Evolutionary conservation across 2,329 filamentous ascomycete species (phyloP), one percentile per base, ranked within the genome.

Genomic region (Delphinella strobiligena): DNA sequence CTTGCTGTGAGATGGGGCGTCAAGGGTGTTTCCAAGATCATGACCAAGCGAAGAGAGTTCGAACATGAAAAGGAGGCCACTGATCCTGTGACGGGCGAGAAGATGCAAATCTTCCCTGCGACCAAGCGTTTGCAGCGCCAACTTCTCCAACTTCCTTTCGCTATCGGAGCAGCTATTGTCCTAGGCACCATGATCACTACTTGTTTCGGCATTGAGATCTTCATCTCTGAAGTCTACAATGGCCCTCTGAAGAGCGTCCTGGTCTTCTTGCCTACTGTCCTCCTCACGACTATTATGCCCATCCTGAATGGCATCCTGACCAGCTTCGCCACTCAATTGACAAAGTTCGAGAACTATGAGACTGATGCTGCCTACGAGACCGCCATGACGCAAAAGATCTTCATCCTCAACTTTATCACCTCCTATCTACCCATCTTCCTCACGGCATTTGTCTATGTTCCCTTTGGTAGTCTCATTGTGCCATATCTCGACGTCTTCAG

Each of bases 361-460:
- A 96, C 86, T 0, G 74, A 82, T 42, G 85, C 88, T 48, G 80
- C 79, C 11, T 82, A 94, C 52, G 78, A 93, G 44, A 76, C 82
- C 15, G 82, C 88, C 2, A 74, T 94, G 55, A 85, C 91, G 0
- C 79, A 84, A 43, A 98, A 98, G 67, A 82, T 93, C 24, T 96
- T 98, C 54, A 78, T 96, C 11, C 75, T 96, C 54, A 93, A 95
- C 66, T 94, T 95, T 62, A 89, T 96, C 61, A 93, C 87, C 4
- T 93, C 88, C 0, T 96, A 95, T 58, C 77, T 93, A 38, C 83
- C 86, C 1, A 80, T 93, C n/a, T 80, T 93, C 54, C 72, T 96
- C 14, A 95, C 88, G 0, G 85, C 88, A 0, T 96, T 95, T 51
- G 78, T 95, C 46, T 96, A 95, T 53, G 84, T 94, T 15, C 89